Conservation (phyloP, 805 yeast species). For the Starmera quercuum region DNA sequence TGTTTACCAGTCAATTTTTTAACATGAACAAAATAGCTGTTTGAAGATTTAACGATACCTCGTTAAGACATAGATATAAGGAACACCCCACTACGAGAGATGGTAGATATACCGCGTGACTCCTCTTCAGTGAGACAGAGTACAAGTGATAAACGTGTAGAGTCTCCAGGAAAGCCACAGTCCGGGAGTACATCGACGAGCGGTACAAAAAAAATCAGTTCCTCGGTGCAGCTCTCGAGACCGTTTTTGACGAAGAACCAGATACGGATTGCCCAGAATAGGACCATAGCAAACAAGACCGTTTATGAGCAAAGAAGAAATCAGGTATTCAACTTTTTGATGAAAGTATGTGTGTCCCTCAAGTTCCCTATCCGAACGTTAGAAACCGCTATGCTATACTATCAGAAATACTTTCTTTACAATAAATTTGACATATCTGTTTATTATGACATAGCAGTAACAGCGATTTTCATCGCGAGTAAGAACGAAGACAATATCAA, state of each 20-base stretch:
- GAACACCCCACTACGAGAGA: too few relatives aligned
- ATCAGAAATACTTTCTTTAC: constrained; percentile 63
- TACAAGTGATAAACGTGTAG: too few relatives aligned
- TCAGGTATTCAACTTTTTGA: constrained; percentile 45
- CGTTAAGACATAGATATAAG: too few relatives aligned
- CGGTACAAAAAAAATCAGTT: constrained; percentile 6
- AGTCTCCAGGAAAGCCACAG: too few relatives aligned
- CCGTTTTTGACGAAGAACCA: constrained; percentile 55
- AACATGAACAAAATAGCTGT: too few relatives aligned
- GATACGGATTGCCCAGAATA: constrained; percentile 39
- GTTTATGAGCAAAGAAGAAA: constrained; percentile 44
- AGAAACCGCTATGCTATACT: constrained; percentile 63
- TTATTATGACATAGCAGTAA: constrained; percentile 56
- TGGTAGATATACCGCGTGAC: too few relatives aligned
- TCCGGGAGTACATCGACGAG: background rate
- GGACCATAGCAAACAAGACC: constrained; percentile 43
- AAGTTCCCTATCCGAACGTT: constrained; percentile 66
- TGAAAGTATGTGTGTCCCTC: constrained; percentile 42
- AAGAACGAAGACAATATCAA: constrained; percentile 83
- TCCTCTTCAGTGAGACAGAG: too few relatives aligned
- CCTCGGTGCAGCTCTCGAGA: constrained; percentile 39
- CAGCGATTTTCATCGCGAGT: constrained; percentile 63
- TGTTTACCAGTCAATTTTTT: too few relatives aligned
- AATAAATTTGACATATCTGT: constrained; percentile 49
- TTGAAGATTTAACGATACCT: too few relatives aligned